A percentile compares a stretch with the other conserved stretches of the same genome.
phyloP scores from a whole-genome alignment of 805 yeast species.

The Sugiyamaella lignohabitans region DNA sequence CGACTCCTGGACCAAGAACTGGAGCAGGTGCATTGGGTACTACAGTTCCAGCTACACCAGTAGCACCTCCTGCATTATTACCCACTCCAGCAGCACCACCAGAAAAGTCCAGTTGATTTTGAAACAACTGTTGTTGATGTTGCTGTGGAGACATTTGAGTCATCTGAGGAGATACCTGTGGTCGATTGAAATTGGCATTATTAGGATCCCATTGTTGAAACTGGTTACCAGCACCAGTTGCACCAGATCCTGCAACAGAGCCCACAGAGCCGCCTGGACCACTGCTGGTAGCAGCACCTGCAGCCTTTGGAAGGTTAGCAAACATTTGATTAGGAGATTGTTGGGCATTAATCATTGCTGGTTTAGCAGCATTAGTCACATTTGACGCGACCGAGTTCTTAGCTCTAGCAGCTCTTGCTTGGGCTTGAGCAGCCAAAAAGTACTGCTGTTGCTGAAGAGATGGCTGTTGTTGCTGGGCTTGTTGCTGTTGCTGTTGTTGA shows the following conservation, averaged over 20 bases:
- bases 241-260: not conserved
- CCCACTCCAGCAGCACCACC: conserved; percentile 1
- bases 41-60: not conserved
- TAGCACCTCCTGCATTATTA: conserved; percentile 1
- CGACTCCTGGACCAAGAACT: not conserved
- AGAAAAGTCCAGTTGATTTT: not conserved
- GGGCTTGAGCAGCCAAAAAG: not conserved
- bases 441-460: conserved; percentile 20
- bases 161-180: conserved; percentile 4
- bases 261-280: not conserved
- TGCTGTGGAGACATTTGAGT: conserved; percentile 14
- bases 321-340: conserved; percentile 3
- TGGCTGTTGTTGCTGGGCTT: conserved; percentile 22
- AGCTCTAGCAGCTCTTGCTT: conserved; percentile 15
- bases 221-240: not conserved
- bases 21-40: not conserved
- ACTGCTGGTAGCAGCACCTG: not conserved
- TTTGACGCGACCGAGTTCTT: conserved; percentile 1
- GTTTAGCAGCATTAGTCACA: not conserved
- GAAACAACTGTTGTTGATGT: conserved; percentile 7
- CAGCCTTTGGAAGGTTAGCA: not conserved
- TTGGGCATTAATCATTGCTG: conserved; percentile 4
- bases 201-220: conserved; percentile 1
- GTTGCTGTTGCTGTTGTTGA: conserved; percentile 25
- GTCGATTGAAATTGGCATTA: not conserved